Evolutionary conservation across 2,329 filamentous ascomycete genomes (phyloP).

Genomic region (Podosphaera xanthii): DNA sequence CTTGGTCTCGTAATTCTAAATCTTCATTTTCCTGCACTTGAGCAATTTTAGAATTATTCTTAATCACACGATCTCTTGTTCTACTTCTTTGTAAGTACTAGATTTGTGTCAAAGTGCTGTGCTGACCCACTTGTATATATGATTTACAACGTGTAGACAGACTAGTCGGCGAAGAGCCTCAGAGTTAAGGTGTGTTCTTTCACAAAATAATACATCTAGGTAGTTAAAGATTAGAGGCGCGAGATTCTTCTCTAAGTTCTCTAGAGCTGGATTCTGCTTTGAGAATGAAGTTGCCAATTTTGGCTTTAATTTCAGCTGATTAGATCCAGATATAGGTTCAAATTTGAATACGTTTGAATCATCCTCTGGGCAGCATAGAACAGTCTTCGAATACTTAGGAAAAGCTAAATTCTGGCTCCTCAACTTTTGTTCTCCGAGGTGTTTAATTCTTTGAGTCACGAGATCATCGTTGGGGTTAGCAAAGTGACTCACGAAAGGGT

Average conservation of each 20-base stretch:
- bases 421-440: constrained; percentile 28
- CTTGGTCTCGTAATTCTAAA: constrained; percentile 69
- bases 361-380: constrained; percentile 23
- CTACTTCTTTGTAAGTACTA: constrained; percentile 17
- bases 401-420: constrained; percentile 21
- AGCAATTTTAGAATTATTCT: constrained; percentile 65
- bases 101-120: background rate
- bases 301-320: constrained; percentile 42
- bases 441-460: constrained; percentile 29
- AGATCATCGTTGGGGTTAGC: constrained; percentile 38
- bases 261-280: constrained; percentile 32
- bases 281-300: constrained; percentile 34
- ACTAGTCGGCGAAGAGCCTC: constrained; percentile 44
- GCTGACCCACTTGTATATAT: constrained; percentile 52
- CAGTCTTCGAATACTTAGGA: constrained; percentile 24
- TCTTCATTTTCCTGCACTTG: constrained; percentile 40
- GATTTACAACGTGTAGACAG: constrained; percentile 72
- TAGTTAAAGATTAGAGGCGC: constrained; percentile 61
- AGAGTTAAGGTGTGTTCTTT: constrained; percentile 46
- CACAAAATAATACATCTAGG: constrained; percentile 55
- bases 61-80: constrained; percentile 74
- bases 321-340: constrained; percentile 16
- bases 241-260: constrained; percentile 38
- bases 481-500: constrained; percentile 71
- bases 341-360: constrained; percentile 12